These are phyloP conservation scores for Colletotrichum cereale DNA, from an alignment of 2,329 filamentous ascomycete genomes.

Conservation along the genomic window DNA sequence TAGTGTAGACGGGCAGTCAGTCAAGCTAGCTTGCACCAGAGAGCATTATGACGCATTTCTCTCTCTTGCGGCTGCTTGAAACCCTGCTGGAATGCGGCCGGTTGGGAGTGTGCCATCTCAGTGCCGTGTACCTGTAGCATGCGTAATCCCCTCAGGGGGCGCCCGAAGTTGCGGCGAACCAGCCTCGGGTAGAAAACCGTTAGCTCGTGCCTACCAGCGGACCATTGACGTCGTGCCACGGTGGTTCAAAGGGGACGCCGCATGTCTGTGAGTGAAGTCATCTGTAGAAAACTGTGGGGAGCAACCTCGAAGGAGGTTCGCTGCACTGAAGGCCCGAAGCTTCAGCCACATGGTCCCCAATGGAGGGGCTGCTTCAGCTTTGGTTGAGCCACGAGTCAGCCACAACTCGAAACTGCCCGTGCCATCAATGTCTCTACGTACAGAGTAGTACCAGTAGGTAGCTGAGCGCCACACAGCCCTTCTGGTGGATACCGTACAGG, in stretches of 20 bases:
- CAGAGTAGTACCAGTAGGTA: no score
- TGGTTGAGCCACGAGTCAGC: slow-evolving; percentile 11
- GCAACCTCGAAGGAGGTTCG: not conserved
- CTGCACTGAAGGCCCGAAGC: not conserved
- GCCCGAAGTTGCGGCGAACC: not conserved
- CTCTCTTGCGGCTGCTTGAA: not conserved
- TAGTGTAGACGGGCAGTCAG: not conserved
- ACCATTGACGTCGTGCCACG: slow-evolving; percentile 36
- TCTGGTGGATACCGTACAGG: no score
- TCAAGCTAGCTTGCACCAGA: slow-evolving; percentile 17
- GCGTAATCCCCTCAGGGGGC: no score
- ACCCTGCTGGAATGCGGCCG: not conserved
- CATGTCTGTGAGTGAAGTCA: slow-evolving; percentile 6
- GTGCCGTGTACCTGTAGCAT: no score
- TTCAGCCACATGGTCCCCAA: slow-evolving; percentile 11
- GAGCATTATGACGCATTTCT: not conserved
- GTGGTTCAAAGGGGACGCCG: slow-evolving; percentile 4
- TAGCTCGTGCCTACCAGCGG: slow-evolving; percentile 11
- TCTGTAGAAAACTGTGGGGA: not conserved
- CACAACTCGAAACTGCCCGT: slow-evolving; percentile 12
- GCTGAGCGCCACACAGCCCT: not conserved
- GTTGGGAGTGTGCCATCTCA: not conserved
- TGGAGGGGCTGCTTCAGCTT: not conserved
- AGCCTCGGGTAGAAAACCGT: slow-evolving; percentile 14
- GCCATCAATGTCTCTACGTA: not conserved